Base-by-base conservation (phyloP, 1,284 basidiomycete species). In the Sutorius eximius region DNA sequence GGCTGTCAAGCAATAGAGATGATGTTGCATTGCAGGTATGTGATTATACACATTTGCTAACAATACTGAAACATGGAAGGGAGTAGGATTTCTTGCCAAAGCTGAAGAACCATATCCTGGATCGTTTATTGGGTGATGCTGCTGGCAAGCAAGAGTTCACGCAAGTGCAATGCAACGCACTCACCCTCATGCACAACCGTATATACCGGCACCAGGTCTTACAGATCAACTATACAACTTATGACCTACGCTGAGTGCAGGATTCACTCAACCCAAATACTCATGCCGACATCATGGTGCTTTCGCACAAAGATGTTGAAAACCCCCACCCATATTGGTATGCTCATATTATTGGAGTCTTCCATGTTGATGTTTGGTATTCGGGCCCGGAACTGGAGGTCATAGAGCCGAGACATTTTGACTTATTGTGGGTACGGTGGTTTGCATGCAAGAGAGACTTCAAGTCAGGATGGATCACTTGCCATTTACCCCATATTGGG, bases 281-380 rank as follows among this genome's bases (percentile, higher is more conserved):
- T 0, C 45, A 56, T n/a, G 33, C 53, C 0, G 43, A 62, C 13
- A 18, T 62, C 24, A 63, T 67, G 54, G 50, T 65, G 1, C 52
- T 63, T 1, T 43, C 55, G 0, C 36, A 43, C 0, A 44, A 67
- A 9, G 51, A 63, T 18, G 9, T 15, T 4, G 24, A 43, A 29
- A 56, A 71, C 45, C 66, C 51, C 1, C 66, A 73, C 45, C 70
- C 65, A 0, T 76, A 70, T 52, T 71, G 67, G 69, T 78, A 76
- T 60, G 71, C 68, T 0, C 55, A 57, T 0, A 61, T 78, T 0
- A 43, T 57, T 10, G 40, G 42, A 1, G 34, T 59, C 0, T 58
- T 59, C 6, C 38, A 55, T 5, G 0, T 58, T 1, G 33, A 49
- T 15, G 15, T 59, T 3, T 0, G n/a, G 18, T 58, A 47, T 13